Conservation (phyloP, 495 filamentous ascomycete genomes). For the Aspergillus nidulans region DNA sequence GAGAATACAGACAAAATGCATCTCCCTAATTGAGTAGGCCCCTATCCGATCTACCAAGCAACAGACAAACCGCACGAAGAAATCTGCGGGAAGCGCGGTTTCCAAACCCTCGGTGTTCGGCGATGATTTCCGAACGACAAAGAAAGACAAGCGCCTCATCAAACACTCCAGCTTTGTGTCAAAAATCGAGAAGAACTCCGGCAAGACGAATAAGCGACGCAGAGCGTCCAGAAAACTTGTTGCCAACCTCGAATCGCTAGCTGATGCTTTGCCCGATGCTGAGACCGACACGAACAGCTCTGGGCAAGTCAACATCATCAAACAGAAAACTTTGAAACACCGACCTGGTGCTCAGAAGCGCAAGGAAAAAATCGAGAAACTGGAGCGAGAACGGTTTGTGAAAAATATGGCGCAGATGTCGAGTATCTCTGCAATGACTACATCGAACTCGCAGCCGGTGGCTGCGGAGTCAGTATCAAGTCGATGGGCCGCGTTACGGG, state of each 20-base stretch:
- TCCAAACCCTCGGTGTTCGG: conserved; percentile 28
- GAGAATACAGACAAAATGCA: not conserved
- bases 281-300: conserved; percentile 30
- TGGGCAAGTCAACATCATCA: conserved; percentile 47
- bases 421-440: conserved; percentile 22
- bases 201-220: conserved; percentile 52
- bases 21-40: conserved; percentile 19
- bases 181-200: conserved; percentile 62
- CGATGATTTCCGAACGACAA: conserved; percentile 57
- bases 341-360: conserved; percentile 77
- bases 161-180: conserved; percentile 72
- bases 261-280: conserved; percentile 68
- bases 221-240: conserved; percentile 71
- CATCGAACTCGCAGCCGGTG: conserved; percentile 12
- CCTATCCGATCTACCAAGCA: conserved; percentile 25
- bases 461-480: conserved; percentile 39
- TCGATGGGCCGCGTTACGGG: conserved; percentile 65
- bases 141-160: conserved; percentile 72
- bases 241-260: conserved; percentile 70
- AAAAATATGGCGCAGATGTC: conserved; percentile 68
- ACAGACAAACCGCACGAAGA: conserved; percentile 21
- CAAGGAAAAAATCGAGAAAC: conserved; percentile 70
- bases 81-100: conserved; percentile 24
- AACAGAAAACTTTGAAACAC: conserved; percentile 65
- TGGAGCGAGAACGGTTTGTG: conserved; percentile 77